A percentile compares a stretch with the other conserved stretches of the same genome.
These are phyloP conservation scores for Quercus tomentella DNA, from an alignment of 331 rosid genomes.

Conservation along the genomic window DNA sequence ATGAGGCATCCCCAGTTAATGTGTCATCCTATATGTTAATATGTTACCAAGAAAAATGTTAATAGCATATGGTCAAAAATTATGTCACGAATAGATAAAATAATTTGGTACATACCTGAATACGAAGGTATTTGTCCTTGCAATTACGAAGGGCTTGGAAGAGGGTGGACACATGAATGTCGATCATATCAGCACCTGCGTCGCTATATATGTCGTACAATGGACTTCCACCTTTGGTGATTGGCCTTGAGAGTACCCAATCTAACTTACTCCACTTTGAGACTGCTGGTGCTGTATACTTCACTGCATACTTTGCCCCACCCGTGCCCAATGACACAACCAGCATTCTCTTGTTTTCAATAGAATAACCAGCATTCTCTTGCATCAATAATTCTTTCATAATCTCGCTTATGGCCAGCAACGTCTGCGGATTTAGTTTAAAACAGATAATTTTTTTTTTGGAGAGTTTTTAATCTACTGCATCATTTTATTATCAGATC, in stretches of 20 bases:
- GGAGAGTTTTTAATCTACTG: too few relatives aligned
- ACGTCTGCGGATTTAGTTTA: neutral
- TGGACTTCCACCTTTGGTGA: neutral
- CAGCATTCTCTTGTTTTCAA: neutral
- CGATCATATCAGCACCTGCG: neutral
- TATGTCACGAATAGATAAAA: too few relatives aligned
- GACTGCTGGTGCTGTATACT: neutral
- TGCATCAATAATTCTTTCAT: neutral
- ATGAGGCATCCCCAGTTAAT: neutral
- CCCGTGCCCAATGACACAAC: slow-evolving; percentile 1
- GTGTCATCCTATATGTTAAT: neutral
- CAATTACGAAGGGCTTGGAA: neutral
- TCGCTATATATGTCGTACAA: neutral
- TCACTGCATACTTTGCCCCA: neutral
- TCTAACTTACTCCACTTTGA: neutral
- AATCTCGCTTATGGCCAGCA: neutral
- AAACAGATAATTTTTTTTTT: too few relatives aligned
- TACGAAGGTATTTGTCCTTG: neutral
- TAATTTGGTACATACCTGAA: neutral
- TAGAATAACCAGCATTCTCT: neutral
- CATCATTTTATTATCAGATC: too few relatives aligned
- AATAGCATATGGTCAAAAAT: neutral
- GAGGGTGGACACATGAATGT: neutral
- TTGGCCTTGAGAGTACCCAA: neutral
- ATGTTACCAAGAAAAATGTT: neutral